phyloP scores from a whole-genome alignment of 1,139 yeast genomes.

The Yarrowia galli region DNA sequence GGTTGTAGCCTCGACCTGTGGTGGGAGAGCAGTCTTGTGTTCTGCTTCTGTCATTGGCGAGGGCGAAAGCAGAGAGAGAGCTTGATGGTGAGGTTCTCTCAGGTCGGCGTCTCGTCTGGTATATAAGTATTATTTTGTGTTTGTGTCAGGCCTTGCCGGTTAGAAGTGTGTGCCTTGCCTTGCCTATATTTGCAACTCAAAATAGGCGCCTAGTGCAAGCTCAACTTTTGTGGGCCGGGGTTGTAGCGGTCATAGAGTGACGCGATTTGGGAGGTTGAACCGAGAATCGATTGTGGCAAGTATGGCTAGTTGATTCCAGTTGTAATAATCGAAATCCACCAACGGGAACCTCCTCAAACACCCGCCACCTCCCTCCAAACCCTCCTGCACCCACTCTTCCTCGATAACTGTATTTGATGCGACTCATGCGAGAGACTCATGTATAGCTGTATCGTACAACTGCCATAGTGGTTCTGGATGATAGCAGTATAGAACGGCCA shows the following conservation, averaged over 20 bases:
- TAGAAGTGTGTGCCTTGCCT: neutral
- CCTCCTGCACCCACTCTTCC: slow-evolving; percentile 2
- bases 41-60: neutral
- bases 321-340: neutral
- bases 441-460: neutral
- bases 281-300: neutral
- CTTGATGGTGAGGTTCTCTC: too few species aligned
- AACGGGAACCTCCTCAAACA: neutral
- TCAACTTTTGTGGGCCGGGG: neutral
- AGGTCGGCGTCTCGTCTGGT: too few species aligned
- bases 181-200: slow-evolving; percentile 10
- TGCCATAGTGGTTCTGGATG: too few species aligned
- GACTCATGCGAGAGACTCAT: neutral
- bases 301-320: neutral
- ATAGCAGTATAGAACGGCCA: too few species aligned
- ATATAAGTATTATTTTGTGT: neutral
- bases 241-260: neutral
- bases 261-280: neutral
- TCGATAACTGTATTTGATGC: slow-evolving; percentile 26
- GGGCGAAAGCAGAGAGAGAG: too few species aligned
- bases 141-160: too few species aligned
- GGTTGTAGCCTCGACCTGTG: neutral
- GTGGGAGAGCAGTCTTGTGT: neutral
- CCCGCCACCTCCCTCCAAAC: too few species aligned
- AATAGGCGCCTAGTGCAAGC: neutral